Conservation (phyloP, 805 yeast genomes). For the Kuraishia borneana region DNA sequence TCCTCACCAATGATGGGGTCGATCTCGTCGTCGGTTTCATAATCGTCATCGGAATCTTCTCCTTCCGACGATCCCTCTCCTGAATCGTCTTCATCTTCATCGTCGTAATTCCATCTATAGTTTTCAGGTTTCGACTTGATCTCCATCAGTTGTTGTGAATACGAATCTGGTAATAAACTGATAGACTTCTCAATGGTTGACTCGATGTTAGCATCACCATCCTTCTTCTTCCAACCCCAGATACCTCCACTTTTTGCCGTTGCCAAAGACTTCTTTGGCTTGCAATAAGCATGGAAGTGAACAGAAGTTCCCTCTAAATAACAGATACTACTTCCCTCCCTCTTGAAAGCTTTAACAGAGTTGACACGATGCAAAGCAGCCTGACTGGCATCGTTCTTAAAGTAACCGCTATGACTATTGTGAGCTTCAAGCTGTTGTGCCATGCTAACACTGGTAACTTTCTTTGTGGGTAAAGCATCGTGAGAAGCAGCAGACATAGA, state of each 20-base stretch:
- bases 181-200: slow-evolving; percentile 18
- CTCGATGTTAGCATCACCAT: slow-evolving; percentile 14
- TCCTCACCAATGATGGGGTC: slow-evolving; percentile 39
- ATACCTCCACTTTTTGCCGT: slow-evolving; percentile 16
- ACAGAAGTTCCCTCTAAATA: slow-evolving; percentile 15
- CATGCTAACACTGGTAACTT: slow-evolving; percentile 7
- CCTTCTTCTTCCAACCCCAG: slow-evolving; percentile 21
- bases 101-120: slow-evolving; percentile 26
- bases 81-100: slow-evolving; percentile 14
- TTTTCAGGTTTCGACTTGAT: slow-evolving; percentile 24
- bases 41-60: slow-evolving; percentile 17
- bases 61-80: slow-evolving; percentile 4
- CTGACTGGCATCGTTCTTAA: background rate
- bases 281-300: slow-evolving; percentile 23
- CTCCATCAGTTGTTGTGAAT: slow-evolving; percentile 20
- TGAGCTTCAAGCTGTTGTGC: slow-evolving; percentile 9
- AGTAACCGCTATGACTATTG: slow-evolving; percentile 2
- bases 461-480: background rate
- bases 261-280: slow-evolving; percentile 19
- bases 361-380: background rate
- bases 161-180: slow-evolving; percentile 24
- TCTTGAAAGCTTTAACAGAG: slow-evolving; percentile 3
- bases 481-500: background rate
- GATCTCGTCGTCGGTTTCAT: slow-evolving; percentile 26
- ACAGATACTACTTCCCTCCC: slow-evolving; percentile 16